Conservation (phyloP, 2,329 filamentous ascomycete species). For the Aspergillus tanneri region DNA sequence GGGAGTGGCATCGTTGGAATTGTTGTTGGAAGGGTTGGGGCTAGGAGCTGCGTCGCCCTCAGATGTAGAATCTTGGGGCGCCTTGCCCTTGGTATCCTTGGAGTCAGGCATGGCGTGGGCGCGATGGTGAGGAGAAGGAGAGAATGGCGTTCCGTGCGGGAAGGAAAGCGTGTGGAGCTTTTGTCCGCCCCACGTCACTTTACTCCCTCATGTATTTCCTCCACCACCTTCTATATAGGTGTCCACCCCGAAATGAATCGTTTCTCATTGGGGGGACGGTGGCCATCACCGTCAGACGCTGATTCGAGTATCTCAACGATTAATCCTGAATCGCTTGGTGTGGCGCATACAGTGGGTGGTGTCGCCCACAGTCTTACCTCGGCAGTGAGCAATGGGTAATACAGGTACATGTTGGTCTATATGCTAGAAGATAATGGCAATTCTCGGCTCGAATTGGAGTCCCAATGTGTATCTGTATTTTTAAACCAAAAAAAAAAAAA, state of each 20-base stretch:
- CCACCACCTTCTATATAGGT: not conserved
- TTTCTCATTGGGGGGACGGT: too few species aligned
- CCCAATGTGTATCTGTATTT: not conserved
- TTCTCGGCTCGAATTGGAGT: too few species aligned
- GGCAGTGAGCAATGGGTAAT: not conserved
- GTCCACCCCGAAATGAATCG: not conserved
- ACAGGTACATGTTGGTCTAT: too few species aligned
- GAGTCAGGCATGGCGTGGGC: constrained; percentile 34
- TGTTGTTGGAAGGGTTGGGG: constrained; percentile 18
- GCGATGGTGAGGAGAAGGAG: constrained; percentile 10
- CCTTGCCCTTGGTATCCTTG: constrained; percentile 36
- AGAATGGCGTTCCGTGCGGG: constrained; percentile 24
- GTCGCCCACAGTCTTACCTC: not conserved
- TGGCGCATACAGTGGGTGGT: not conserved
- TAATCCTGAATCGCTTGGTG: not conserved
- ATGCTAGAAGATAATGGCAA: too few species aligned
- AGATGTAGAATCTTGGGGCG: constrained; percentile 23
- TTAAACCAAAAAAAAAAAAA: not conserved
- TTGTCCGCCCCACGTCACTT: constrained; percentile 28
- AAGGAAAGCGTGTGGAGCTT: constrained; percentile 19
- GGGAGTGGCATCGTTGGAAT: constrained; percentile 26
- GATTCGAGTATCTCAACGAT: too few species aligned
- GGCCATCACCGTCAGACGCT: too few species aligned
- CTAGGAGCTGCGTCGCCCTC: constrained; percentile 12
- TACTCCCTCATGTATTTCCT: not conserved